Base-by-base conservation (phyloP, 768 basidiomycete species). In the Pleurotus ostreatus region DNA sequence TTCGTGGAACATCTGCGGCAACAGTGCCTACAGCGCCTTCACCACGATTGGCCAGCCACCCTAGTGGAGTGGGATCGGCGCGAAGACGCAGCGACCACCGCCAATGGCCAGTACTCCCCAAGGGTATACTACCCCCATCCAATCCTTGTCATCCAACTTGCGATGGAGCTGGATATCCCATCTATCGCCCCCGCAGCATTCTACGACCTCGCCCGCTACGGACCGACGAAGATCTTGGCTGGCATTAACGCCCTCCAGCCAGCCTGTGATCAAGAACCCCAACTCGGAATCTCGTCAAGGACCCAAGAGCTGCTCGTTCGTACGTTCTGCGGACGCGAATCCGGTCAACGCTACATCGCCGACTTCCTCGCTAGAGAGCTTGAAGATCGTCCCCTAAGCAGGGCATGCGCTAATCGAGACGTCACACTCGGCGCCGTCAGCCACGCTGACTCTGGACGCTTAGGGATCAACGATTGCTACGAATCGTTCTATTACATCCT, bases 401-500 rank as follows among this genome's bases (percentile, higher is more conserved):
- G 66, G 0, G 71, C 75, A 9, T 90, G 88, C 65, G 63, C 70
- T 3, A 74, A 82, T 20, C 64, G 74, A 13, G 60, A 71, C 51
- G 67, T 71, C 1, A 71, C 73, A 54, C 15, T 34, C 22, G 16
- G 40, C 6, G 30, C 34, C 11, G 18, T 52, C 8, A 30, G 37
- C 34, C 15, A 20, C 20, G 51, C 16, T 7, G 39, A 53, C 13
- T 37, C 51, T 6, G 51, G 51, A 3, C 51, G 51, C 0, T 20
- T 53, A 9, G 39, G 51, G 5, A 9, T 53, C 4, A 56, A 71
- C 30, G 61, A 68, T 49, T 91, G 89, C 68, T 71, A 72, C 56
- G 85, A 89, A 51, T 85, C 87, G 12, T 88, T 87, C 69, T 86
- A 89, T 69, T 88, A 84, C 66, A 82, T 91, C 71, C 81, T 81